phyloP scores from a whole-genome alignment of 805 yeast genomes.

The Candida pini region DNA sequence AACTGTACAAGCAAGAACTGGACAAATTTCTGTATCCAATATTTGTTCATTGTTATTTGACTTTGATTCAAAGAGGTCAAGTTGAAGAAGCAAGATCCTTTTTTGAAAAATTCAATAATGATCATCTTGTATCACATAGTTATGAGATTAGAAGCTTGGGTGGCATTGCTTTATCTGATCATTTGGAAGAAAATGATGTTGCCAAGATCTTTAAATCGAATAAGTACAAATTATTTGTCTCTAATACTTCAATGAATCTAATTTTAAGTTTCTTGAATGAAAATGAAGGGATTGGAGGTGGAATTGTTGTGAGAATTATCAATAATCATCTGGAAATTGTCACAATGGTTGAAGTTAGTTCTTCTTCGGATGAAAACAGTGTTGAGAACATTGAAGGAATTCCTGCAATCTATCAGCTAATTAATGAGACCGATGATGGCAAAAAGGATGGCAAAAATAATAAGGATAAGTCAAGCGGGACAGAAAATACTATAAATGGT shows the following conservation, averaged over 20 bases:
- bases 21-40: constrained; percentile 82
- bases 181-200: constrained; percentile 73
- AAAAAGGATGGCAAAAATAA: constrained; percentile 12
- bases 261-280: constrained; percentile 84
- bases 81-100: constrained; percentile 62
- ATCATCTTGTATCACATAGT: constrained; percentile 72
- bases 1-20: constrained; percentile 84
- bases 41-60: constrained; percentile 84
- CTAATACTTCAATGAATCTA: constrained; percentile 80
- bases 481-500: constrained; percentile 54
- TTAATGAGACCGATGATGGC: constrained; percentile 23
- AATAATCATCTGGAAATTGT: constrained; percentile 71
- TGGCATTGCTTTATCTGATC: constrained; percentile 74
- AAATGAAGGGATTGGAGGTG: constrained; percentile 89
- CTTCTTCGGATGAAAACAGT: constrained; percentile 43
- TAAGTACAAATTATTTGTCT: constrained; percentile 69
- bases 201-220: constrained; percentile 70
- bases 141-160: constrained; percentile 67
- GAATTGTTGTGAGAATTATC: constrained; percentile 74
- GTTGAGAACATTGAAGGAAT: constrained; percentile 38
- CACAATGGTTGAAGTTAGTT: constrained; percentile 33
- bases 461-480: constrained; percentile 13
- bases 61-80: constrained; percentile 62
- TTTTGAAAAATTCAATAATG: constrained; percentile 66
- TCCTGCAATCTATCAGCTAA: constrained; percentile 35